Conservation (phyloP, 495 filamentous ascomycete genomes). For the Neurospora pannonica region DNA sequence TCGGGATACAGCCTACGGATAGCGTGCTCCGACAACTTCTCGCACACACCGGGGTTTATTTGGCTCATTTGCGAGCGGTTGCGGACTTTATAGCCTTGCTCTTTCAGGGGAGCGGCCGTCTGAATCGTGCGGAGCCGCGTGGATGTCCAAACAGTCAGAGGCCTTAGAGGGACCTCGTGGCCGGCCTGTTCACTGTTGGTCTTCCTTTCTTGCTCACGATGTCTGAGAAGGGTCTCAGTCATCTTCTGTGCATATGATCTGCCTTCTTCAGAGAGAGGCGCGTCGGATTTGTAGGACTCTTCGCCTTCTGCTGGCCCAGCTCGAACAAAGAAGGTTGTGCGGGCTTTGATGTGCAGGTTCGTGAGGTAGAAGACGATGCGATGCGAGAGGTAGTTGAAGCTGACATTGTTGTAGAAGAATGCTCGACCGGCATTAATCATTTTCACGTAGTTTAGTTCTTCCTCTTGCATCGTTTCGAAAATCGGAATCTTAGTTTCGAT, state of each 20-base stretch:
- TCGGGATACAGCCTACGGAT: constrained; percentile 77
- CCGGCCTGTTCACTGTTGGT: constrained; percentile 60
- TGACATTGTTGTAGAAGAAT: constrained; percentile 87
- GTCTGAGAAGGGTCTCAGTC: constrained; percentile 67
- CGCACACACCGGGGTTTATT: constrained; percentile 90
- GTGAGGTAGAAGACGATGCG: constrained; percentile 96
- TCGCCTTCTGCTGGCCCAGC: constrained; percentile 61
- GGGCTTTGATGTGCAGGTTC: constrained; percentile 91
- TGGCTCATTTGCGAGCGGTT: constrained; percentile 94
- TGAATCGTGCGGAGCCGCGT: constrained; percentile 83
- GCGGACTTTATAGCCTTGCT: constrained; percentile 71
- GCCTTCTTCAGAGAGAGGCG: constrained; percentile 72
- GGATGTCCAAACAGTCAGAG: constrained; percentile 88
- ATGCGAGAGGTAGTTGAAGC: constrained; percentile 90
- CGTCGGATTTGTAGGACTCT: constrained; percentile 85
- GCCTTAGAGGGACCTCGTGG: constrained; percentile 57
- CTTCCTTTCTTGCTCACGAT: constrained; percentile 72
- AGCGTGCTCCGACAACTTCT: constrained; percentile 68
- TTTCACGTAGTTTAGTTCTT: constrained; percentile 93
- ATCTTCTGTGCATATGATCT: constrained; percentile 80
- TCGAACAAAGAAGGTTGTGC: constrained; percentile 88
- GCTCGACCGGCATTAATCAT: constrained; percentile 98
- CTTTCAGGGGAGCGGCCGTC: constrained; percentile 72
- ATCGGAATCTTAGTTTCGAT: constrained; percentile 88
- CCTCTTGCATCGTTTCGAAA: constrained; percentile 94